A percentile compares a stretch with the other conserved stretches of the same genome.
Evolutionary conservation across 2,329 filamentous ascomycete species (phyloP).

Genomic region (Arachnomyces sp.): DNA sequence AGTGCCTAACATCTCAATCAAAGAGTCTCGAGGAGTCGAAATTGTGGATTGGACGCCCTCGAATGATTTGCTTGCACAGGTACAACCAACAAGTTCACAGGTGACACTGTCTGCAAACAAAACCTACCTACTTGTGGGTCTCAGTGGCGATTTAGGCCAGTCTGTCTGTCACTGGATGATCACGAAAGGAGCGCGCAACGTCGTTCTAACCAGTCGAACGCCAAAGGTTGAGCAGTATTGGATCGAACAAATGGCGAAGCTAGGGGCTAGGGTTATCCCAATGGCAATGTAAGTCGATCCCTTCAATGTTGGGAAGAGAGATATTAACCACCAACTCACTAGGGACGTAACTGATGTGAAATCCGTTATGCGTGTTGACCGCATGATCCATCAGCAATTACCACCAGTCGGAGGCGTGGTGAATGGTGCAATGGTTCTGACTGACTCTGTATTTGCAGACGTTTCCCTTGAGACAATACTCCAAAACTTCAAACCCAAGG

Average conservation of each 20-base stretch:
- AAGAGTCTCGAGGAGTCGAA: not conserved
- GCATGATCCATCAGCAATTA: constrained; percentile 21
- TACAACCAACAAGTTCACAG: constrained; percentile 1
- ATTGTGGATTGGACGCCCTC: not conserved
- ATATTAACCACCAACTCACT: not conserved
- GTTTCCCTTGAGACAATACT: constrained; percentile 22
- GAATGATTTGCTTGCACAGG: not conserved
- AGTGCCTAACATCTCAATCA: not conserved
- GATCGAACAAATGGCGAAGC: constrained; percentile 6
- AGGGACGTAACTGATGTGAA: constrained; percentile 6
- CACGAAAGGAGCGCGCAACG: constrained; percentile 18
- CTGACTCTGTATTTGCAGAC: not conserved
- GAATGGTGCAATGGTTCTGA: constrained; percentile 19
- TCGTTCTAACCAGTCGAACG: constrained; percentile 25
- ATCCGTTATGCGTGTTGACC: constrained; percentile 17
- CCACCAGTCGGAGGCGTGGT: constrained; percentile 32
- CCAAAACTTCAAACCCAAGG: constrained; percentile 30
- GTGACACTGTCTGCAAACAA: constrained; percentile 10
- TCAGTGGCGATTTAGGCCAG: constrained; percentile 23
- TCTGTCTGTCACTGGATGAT: constrained; percentile 26
- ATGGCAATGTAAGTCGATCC: constrained; percentile 7
- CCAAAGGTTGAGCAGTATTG: constrained; percentile 17
- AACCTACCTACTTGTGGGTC: constrained; percentile 26
- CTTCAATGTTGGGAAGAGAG: constrained; percentile 2
- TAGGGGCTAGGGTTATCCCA: constrained; percentile 1